phyloP scores from a whole-genome alignment of 2,329 filamentous ascomycete species.

The Fusarium scirpi region DNA sequence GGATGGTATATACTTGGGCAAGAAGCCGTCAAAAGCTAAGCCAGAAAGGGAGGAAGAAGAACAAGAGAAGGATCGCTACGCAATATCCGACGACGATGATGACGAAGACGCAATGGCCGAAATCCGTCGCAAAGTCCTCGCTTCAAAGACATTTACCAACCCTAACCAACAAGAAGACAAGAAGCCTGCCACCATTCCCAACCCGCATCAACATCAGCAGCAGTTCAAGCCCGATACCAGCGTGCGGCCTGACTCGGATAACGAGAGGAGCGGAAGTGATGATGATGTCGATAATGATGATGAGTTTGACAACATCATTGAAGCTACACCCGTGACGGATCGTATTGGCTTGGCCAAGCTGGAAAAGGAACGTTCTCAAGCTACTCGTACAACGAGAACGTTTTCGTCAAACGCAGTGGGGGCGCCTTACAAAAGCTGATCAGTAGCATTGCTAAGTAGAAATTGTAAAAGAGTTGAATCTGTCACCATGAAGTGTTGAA shows the following conservation, averaged over 20 bases:
- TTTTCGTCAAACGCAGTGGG: conserved; percentile 64
- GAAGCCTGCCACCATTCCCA: conserved; percentile 72
- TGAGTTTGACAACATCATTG: conserved; percentile 92
- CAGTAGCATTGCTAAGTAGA: background rate
- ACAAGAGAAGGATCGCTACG: conserved; percentile 74
- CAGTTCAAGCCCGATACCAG: conserved; percentile 71
- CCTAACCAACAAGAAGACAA: conserved; percentile 59
- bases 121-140: conserved; percentile 87
- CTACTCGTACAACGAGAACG: conserved; percentile 61
- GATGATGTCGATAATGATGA: conserved; percentile 69
- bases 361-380: conserved; percentile 65
- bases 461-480: background rate
- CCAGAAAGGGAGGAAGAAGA: conserved; percentile 59
- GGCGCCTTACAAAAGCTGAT: conserved; percentile 62
- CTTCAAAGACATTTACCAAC: conserved; percentile 84
- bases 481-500: background rate
- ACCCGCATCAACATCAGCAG: conserved; percentile 59
- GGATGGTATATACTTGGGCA: conserved; percentile 72
- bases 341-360: conserved; percentile 74
- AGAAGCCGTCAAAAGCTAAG: conserved; percentile 55
- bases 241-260: conserved; percentile 78
- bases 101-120: conserved; percentile 91
- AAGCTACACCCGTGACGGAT: conserved; percentile 90
- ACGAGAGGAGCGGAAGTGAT: conserved; percentile 55
- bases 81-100: conserved; percentile 82